Evolutionary conservation across 2,329 filamentous ascomycete species (phyloP).

Genomic region (Aureobasidium sp.): DNA sequence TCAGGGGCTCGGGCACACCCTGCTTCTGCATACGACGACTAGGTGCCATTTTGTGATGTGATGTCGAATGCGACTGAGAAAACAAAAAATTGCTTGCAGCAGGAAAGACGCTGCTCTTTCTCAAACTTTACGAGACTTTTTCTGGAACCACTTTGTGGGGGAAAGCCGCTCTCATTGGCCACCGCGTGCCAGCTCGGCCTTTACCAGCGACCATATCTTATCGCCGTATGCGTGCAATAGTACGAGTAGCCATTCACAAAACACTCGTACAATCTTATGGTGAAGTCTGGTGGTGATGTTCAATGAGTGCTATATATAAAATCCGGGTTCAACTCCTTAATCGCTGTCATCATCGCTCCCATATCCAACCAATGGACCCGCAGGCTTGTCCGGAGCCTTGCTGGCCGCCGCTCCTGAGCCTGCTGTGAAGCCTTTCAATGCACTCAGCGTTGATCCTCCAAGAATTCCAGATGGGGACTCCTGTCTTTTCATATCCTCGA

Average conservation of each 20-base stretch:
- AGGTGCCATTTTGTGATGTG: constrained; percentile 60
- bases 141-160: background rate
- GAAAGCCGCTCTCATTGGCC: background rate
- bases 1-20: constrained; percentile 72
- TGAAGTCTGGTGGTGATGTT: background rate
- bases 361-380: constrained; percentile 77
- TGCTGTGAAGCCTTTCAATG: constrained; percentile 53
- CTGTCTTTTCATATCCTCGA: constrained; percentile 37
- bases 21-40: constrained; percentile 95
- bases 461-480: constrained; percentile 58
- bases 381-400: constrained; percentile 43
- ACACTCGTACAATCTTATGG: too few species aligned
- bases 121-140: background rate
- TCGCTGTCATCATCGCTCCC: constrained; percentile 80
- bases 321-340: constrained; percentile 17
- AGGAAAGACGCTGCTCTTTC: background rate
- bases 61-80: constrained; percentile 2
- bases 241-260: background rate
- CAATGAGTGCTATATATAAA: background rate
- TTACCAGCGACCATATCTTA: background rate
- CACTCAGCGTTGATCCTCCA: constrained; percentile 72
- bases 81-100: background rate
- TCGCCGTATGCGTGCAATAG: background rate
- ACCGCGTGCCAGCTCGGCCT: background rate
- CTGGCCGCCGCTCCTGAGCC: constrained; percentile 40